Conservation (phyloP, 1,284 basidiomycete species). For the Xerocomus nothofagi region DNA sequence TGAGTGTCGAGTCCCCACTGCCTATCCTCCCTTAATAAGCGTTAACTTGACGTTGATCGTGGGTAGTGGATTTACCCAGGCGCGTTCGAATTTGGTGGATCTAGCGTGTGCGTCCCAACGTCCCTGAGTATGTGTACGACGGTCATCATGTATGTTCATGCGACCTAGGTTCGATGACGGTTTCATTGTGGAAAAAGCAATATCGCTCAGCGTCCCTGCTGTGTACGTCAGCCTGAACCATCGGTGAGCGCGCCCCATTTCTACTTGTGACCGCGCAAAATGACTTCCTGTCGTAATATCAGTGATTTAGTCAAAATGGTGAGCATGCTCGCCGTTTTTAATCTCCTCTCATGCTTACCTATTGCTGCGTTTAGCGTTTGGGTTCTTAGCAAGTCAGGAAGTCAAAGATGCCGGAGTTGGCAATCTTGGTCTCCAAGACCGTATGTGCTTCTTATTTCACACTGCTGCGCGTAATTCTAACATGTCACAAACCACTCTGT, state of each 20-base stretch:
- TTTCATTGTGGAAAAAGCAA: slow-evolving; percentile 24
- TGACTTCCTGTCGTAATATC: background rate
- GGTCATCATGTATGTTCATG: background rate
- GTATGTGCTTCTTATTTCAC: slow-evolving; percentile 34
- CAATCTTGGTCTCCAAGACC: slow-evolving; percentile 56
- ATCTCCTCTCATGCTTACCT: too few species aligned
- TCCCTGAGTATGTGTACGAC: too few species aligned
- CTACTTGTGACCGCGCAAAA: background rate
- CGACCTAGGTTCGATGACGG: slow-evolving; percentile 27
- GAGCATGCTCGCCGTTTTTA: slow-evolving; percentile 33
- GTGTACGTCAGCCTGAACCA: slow-evolving; percentile 42
- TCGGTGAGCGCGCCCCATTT: slow-evolving; percentile 32
- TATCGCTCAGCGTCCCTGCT: slow-evolving; percentile 30
- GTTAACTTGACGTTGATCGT: too few species aligned
- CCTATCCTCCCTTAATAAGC: too few species aligned
- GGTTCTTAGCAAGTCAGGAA: slow-evolving; percentile 53
- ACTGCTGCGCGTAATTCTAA: background rate
- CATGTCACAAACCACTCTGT: background rate
- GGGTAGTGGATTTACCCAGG: slow-evolving; percentile 30
- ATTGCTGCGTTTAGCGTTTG: slow-evolving; percentile 42
- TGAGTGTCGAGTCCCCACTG: too few species aligned
- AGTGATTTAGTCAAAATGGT: slow-evolving; percentile 25
- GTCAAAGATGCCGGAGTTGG: slow-evolving; percentile 50
- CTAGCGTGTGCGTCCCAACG: slow-evolving; percentile 14
- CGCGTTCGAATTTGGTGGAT: slow-evolving; percentile 37